phyloP scores from a whole-genome alignment of 2,329 filamentous ascomycete genomes.

The Beauveria scarabaeidicola region DNA sequence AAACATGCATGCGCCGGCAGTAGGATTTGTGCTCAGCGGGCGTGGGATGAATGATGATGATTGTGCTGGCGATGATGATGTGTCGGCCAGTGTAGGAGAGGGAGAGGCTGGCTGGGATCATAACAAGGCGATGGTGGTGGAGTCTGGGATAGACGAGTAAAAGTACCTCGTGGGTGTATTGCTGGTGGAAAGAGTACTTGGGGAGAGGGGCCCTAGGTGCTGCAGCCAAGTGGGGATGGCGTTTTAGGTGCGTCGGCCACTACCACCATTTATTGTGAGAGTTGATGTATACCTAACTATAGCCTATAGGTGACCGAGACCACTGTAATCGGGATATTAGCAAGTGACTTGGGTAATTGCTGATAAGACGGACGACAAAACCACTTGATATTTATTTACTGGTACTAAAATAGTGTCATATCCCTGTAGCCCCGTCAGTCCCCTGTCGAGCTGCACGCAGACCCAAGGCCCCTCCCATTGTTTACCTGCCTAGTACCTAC shows the following conservation, averaged over 20 bases:
- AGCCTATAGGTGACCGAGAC: background rate
- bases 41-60: background rate
- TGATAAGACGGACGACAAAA: background rate
- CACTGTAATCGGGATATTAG: background rate
- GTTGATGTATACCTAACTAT: too few relatives aligned
- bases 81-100: background rate
- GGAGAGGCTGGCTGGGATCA: background rate
- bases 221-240: constrained; percentile 1
- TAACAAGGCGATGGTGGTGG: constrained; percentile 7
- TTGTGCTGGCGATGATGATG: background rate
- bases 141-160: background rate
- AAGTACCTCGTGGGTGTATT: background rate
- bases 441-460: background rate
- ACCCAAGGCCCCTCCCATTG: background rate
- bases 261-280: background rate
- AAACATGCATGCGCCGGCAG: constrained; percentile 1
- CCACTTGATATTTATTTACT: background rate
- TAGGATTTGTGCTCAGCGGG: background rate
- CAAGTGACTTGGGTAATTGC: background rate
- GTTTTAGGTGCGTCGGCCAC: background rate
- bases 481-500: background rate
- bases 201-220: background rate
- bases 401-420: background rate
- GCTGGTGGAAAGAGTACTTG: background rate
- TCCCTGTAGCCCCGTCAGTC: too few relatives aligned